These are phyloP conservation scores for Leishmania mexicana DNA, from an alignment of 208 protist species.

Conservation along the genomic window DNA sequence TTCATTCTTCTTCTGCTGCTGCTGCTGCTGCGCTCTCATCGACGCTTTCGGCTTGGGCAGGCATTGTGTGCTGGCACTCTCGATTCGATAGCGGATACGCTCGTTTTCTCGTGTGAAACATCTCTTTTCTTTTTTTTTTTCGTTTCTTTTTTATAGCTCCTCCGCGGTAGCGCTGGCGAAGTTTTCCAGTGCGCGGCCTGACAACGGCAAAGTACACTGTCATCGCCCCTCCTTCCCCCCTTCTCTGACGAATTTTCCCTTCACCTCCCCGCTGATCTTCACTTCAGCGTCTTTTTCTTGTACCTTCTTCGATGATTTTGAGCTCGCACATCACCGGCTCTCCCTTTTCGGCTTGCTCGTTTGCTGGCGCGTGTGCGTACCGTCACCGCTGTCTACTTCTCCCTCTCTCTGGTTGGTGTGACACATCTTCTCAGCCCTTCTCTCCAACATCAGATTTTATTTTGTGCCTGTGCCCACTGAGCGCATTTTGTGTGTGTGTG, in stretches of 20 bases:
- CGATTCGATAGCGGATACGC: not conserved
- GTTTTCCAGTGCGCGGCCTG: not conserved
- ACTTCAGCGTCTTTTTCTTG: constrained; percentile 1
- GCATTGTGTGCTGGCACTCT: not conserved
- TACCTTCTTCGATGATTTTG: not conserved
- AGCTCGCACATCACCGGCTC: not conserved
- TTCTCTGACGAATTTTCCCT: too few relatives aligned
- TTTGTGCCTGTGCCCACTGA: not conserved
- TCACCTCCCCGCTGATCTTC: not conserved
- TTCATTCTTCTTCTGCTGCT: not conserved
- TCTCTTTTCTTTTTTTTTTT: not conserved
- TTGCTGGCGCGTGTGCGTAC: not conserved
- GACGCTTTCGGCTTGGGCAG: too few relatives aligned
- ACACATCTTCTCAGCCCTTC: not conserved
- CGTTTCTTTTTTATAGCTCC: not conserved
- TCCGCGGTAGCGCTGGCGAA: not conserved
- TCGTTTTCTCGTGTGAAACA: not conserved
- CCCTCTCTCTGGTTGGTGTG: not conserved
- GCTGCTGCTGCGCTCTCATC: not conserved
- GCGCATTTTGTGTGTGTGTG: not conserved
- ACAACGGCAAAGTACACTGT: not conserved
- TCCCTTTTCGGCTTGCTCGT: constrained; percentile 1
- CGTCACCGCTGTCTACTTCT: not conserved
- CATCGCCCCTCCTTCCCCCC: not conserved
- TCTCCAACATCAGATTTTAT: not conserved